phyloP scores from a whole-genome alignment of 2,329 filamentous ascomycete genomes.

The Scedosporium boydii region DNA sequence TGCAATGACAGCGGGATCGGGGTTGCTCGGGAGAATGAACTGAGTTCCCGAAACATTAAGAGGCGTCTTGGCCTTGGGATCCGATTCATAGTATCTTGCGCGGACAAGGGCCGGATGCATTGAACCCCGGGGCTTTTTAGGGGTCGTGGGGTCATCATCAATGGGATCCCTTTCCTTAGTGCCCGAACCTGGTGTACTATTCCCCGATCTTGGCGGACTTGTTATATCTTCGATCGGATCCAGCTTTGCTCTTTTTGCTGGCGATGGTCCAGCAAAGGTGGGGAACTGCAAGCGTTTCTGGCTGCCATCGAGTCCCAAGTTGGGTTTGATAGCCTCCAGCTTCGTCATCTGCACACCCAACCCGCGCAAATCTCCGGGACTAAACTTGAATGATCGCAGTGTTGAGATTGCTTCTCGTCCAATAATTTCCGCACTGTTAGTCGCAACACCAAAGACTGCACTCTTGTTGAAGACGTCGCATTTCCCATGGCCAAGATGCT shows the following conservation, averaged over 20 bases:
- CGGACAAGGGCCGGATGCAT: constrained; percentile 29
- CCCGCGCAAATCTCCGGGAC: constrained; percentile 85
- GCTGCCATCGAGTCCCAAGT: constrained; percentile 53
- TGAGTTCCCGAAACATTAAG: constrained; percentile 81
- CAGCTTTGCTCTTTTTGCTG: constrained; percentile 14
- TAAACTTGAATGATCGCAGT: constrained; percentile 71
- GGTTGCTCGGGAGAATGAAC: constrained; percentile 78
- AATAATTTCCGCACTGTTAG: constrained; percentile 61
- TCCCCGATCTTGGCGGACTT: not conserved
- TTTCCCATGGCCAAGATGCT: constrained; percentile 89
- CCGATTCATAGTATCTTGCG: constrained; percentile 30
- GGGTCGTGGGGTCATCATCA: constrained; percentile 43
- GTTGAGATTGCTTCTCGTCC: constrained; percentile 80
- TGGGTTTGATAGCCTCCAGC: constrained; percentile 64
- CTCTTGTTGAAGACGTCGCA: constrained; percentile 95
- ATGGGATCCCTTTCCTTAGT: constrained; percentile 38
- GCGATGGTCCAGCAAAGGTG: constrained; percentile 17
- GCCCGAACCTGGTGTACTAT: not conserved
- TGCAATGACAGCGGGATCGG: constrained; percentile 71
- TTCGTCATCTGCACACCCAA: constrained; percentile 91
- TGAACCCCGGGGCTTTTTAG: constrained; percentile 35
- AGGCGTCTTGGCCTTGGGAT: constrained; percentile 52
- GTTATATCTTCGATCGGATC: constrained; percentile 37
- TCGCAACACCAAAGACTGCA: constrained; percentile 70
- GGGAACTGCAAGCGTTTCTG: constrained; percentile 73